phyloP scores from a whole-genome alignment of 495 filamentous ascomycete genomes.

The Penicillium canescens region DNA sequence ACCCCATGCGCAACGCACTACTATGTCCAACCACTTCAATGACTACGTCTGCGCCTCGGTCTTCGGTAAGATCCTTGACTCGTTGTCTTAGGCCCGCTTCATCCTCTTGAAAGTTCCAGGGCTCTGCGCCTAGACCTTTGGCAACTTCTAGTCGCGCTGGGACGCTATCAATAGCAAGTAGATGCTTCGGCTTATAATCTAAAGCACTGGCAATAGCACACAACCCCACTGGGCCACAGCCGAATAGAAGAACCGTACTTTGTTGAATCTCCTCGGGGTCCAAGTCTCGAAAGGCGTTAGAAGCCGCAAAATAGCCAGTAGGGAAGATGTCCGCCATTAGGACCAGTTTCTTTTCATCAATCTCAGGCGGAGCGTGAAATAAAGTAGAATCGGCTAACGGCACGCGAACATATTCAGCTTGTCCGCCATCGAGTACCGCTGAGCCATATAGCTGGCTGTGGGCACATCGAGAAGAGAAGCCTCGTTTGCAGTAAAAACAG shows the following conservation, averaged over 20 bases:
- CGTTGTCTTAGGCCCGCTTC: slow-evolving; percentile 52
- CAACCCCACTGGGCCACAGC: slow-evolving; percentile 83
- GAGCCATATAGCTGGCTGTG: slow-evolving; percentile 71
- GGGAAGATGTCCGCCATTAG: slow-evolving; percentile 61
- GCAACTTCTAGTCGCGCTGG: slow-evolving; percentile 71
- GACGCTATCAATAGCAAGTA: slow-evolving; percentile 82
- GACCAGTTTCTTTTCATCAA: slow-evolving; percentile 72
- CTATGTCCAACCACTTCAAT: slow-evolving; percentile 86
- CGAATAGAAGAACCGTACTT: slow-evolving; percentile 73
- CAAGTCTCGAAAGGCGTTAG: slow-evolving; percentile 67
- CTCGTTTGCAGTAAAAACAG: slow-evolving; percentile 77
- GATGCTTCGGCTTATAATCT: slow-evolving; percentile 67
- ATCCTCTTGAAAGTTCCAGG: slow-evolving; percentile 71
- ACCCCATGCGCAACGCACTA: slow-evolving; percentile 73
- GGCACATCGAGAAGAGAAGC: slow-evolving; percentile 54
- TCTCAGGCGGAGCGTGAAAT: slow-evolving; percentile 64
- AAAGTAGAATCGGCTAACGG: slow-evolving; percentile 79
- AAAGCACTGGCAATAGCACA: slow-evolving; percentile 79
- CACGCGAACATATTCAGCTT: slow-evolving; percentile 84
- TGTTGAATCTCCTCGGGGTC: slow-evolving; percentile 53
- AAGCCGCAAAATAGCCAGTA: slow-evolving; percentile 82
- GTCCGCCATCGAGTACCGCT: slow-evolving; percentile 69
- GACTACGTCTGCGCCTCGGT: slow-evolving; percentile 80
- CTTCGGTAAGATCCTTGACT: slow-evolving; percentile 72
- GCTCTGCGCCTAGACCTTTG: slow-evolving; percentile 70